Conservation (phyloP, 1,284 basidiomycete species). For the Ceratobasidium sp. region DNA sequence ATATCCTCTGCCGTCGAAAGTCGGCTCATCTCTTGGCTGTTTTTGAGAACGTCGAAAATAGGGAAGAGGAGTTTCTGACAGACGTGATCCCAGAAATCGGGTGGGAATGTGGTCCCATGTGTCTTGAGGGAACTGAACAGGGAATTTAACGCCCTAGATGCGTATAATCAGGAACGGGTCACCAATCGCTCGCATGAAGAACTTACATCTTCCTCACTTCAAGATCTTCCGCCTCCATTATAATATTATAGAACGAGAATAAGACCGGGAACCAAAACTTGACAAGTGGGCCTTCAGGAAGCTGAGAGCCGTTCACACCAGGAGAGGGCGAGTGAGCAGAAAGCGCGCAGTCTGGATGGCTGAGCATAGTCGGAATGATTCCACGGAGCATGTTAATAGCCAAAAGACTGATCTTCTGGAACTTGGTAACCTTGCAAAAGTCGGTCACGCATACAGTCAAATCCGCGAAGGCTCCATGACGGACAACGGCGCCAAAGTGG, state of each 20-base stretch:
- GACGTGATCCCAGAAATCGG: slow-evolving; percentile 98
- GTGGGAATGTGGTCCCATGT: slow-evolving; percentile 86
- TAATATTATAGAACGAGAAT: slow-evolving; percentile 98
- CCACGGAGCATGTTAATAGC: slow-evolving; percentile 97
- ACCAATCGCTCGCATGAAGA: background rate
- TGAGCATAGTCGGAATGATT: slow-evolving; percentile 91
- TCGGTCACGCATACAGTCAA: slow-evolving; percentile 97
- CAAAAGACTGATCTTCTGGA: slow-evolving; percentile 96
- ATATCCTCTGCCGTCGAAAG: slow-evolving; percentile 98
- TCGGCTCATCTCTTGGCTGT: slow-evolving; percentile 87
- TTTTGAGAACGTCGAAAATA: slow-evolving; percentile 96
- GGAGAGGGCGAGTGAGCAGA: slow-evolving; percentile 50
- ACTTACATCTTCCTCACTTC: slow-evolving; percentile 95
- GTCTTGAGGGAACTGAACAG: slow-evolving; percentile 94
- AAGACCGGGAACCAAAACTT: slow-evolving; percentile 97
- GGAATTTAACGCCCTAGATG: slow-evolving; percentile 88
- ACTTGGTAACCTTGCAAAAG: slow-evolving; percentile 99
- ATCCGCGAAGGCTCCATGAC: slow-evolving; percentile 94
- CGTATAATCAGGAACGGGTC: slow-evolving; percentile 41
- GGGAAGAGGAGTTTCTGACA: slow-evolving; percentile 98
- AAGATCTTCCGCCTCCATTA: slow-evolving; percentile 99
- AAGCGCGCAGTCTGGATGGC: slow-evolving; percentile 83
- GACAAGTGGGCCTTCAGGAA: slow-evolving; percentile 77
- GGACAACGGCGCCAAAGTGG: slow-evolving; percentile 91
- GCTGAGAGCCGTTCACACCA: slow-evolving; percentile 27